Evolutionary conservation across 2,329 filamentous ascomycete genomes (phyloP).

Genomic region (Aureobasidium sp.): DNA sequence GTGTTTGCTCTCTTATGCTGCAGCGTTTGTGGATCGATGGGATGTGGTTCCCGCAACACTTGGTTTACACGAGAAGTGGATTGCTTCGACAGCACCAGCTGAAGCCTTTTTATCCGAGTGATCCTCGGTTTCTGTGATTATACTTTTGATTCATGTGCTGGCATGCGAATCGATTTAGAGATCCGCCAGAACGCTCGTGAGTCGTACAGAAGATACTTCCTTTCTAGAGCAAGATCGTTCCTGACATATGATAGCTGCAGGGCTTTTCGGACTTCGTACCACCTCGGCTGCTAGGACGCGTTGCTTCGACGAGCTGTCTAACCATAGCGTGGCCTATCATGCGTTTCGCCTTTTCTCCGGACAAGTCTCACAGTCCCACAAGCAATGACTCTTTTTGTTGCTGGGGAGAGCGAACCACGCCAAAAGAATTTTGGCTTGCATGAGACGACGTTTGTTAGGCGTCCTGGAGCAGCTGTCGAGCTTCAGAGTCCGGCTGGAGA

Average conservation of each 20-base stretch:
- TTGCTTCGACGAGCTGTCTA: background rate
- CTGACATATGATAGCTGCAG: background rate
- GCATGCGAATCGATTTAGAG: background rate
- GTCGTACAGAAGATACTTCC: background rate
- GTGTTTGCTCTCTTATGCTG: slow-evolving; percentile 2
- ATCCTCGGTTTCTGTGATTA: background rate
- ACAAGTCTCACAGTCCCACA: background rate
- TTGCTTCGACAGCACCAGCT: background rate
- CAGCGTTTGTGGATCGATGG: background rate
- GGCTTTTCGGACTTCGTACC: background rate
- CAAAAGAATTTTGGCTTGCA: background rate
- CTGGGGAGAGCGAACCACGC: background rate
- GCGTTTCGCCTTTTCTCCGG: background rate
- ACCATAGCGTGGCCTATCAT: background rate
- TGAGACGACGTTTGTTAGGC: background rate
- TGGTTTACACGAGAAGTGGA: background rate
- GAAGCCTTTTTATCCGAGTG: background rate
- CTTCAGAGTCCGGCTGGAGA: background rate
- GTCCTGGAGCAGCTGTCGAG: background rate
- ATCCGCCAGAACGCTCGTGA: background rate
- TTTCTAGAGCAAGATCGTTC: background rate
- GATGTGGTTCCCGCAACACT: background rate
- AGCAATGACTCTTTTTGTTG: background rate
- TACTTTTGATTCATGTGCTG: background rate
- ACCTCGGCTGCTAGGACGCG: background rate